Evolutionary conservation across 495 filamentous ascomycete species (phyloP).

Genomic region (Penicillium odoratum): DNA sequence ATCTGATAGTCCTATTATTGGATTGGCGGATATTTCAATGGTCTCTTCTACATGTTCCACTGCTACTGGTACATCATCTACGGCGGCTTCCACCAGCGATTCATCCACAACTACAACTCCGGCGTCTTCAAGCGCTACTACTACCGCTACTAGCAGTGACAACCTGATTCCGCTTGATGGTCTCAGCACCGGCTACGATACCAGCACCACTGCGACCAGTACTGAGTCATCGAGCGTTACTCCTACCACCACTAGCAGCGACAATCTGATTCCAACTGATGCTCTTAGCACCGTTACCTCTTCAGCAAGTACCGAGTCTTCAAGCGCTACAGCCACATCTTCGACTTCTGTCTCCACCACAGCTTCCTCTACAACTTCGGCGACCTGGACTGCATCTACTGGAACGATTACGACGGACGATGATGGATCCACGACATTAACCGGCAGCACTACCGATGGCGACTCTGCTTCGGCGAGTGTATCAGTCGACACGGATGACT

Average conservation of each 20-base stretch:
- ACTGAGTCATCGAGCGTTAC: no score
- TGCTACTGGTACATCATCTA: background rate
- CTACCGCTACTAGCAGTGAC: no score
- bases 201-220: no score
- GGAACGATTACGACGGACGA: background rate
- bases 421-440: background rate
- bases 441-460: background rate
- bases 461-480: background rate
- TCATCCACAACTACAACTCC: no score
- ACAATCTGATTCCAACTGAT: background rate
- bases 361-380: background rate
- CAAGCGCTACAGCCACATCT: background rate
- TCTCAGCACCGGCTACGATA: no score
- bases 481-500: slow-evolving; percentile 1
- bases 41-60: background rate
- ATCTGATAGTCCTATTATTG: background rate
- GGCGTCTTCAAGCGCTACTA: no score
- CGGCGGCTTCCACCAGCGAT: background rate
- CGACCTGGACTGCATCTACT: background rate
- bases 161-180: no score
- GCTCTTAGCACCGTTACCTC: background rate
- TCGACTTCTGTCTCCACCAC: background rate
- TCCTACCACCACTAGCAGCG: no score
- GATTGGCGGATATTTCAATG: background rate
- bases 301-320: background rate